These are phyloP conservation scores for Euphorbia tirucalli DNA, from an alignment of 345 rosid genomes.

Conservation along the genomic window DNA sequence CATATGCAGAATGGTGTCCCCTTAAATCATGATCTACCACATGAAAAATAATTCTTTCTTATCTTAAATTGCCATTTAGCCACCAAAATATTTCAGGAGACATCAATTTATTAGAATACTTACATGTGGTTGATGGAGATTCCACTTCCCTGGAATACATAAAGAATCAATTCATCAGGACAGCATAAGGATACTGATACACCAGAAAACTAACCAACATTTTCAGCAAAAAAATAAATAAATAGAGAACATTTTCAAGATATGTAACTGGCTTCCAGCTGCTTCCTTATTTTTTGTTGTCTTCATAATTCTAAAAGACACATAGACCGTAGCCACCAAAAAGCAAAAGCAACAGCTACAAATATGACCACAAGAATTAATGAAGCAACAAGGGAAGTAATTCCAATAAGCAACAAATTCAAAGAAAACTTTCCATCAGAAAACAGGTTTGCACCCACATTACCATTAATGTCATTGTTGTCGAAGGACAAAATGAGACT, in stretches of 20 bases:
- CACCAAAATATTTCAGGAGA: constrained; percentile 15
- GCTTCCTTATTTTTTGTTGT: neutral
- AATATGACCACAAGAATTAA: neutral
- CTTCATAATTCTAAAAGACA: neutral
- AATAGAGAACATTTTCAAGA: constrained; percentile 2
- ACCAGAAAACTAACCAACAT: constrained; percentile 10
- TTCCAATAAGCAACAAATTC: constrained; percentile 8
- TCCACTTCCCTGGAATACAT: constrained; percentile 59
- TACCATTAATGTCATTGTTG: neutral
- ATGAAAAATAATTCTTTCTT: constrained; percentile 16
- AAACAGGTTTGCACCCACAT: neutral
- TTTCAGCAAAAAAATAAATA: neutral
- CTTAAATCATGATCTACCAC: constrained; percentile 52
- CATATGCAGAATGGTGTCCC: constrained; percentile 45
- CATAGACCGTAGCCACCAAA: neutral
- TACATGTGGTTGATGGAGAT: constrained; percentile 58
- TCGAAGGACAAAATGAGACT: neutral
- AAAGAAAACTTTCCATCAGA: neutral
- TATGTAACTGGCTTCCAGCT: neutral
- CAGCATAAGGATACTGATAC: neutral
- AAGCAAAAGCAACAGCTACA: constrained; percentile 8
- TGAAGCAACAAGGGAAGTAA: neutral
- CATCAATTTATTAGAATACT: constrained; percentile 22
- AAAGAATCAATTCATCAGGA: constrained; percentile 27
- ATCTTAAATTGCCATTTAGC: constrained; percentile 12